Base-by-base conservation (phyloP, 371 early-diverging fungal species). In the Lichtheimia ornata region DNA sequence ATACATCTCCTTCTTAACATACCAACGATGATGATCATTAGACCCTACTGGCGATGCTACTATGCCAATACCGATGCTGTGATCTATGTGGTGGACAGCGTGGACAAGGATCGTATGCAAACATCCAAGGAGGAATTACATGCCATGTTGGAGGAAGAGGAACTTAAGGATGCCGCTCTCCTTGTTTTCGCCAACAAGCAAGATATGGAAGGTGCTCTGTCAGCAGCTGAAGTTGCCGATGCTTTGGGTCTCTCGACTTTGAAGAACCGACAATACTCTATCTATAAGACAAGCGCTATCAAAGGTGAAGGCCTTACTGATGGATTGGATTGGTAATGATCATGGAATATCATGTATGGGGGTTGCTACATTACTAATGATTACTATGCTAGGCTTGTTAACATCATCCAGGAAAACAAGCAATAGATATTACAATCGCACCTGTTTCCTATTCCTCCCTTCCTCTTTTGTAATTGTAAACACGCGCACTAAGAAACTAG, bases 231-330 rank as follows among this genome's bases (percentile, higher is more conserved):
- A 72, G 87, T 94, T 52, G 91, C 93, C 35, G 94, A 94, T 65
- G 88, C 91, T 65, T 87, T 94, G 44, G 92, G 93, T 45, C 83
- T 94, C 62, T 91, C 89, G 50, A 81, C 89, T 50, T 76, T 96
- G 49, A 84, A 91, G 58, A 85, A 90, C 63, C 92, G 97, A 77
- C 83, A 88, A 62, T 97, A 97, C 90, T 92, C 88, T 65, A 94
- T 97, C 64, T 94, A 96, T 81, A 88, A 93, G 27, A 92, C 97
- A 53, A 95, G 96, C 74, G 98, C 97, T 52, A 88, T 95, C 45
- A 84, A 88, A 53, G 97, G 97, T 49, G 97, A 96, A 69, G 98
- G 98, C 66, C 87, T 98, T 42, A 94, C 91, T 63, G 97, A 98
- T 72, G 97, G 97, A 63, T 83, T 90, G 67, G 91, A 90, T 66